A percentile compares a stretch with the other conserved stretches of the same genome.
Conservation (phyloP, 805 yeast genomes). For the Yarrowia hollandica region DNA sequence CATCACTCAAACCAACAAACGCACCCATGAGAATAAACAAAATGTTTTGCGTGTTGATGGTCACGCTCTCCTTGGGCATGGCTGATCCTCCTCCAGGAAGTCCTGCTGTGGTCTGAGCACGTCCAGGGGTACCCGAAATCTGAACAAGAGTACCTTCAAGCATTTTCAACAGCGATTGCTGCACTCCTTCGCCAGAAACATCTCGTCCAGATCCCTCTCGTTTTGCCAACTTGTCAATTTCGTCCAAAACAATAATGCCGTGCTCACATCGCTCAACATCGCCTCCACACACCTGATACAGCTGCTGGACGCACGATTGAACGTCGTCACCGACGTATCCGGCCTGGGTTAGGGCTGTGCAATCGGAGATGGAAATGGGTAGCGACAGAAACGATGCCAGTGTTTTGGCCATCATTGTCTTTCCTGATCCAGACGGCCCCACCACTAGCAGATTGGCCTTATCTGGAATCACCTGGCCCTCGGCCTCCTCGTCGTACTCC, state of each 20-base stretch:
- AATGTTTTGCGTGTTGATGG: slow-evolving; percentile 55
- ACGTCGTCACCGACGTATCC: slow-evolving; percentile 68
- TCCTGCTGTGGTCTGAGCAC: slow-evolving; percentile 13
- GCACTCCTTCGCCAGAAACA: slow-evolving; percentile 66
- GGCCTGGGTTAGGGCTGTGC: slow-evolving; percentile 63
- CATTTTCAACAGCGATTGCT: slow-evolving; percentile 57
- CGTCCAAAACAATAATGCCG: slow-evolving; percentile 62
- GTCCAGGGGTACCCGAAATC: slow-evolving; percentile 34
- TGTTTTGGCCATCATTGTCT: slow-evolving; percentile 44
- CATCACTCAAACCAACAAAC: slow-evolving; percentile 57
- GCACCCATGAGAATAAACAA: slow-evolving; percentile 63
- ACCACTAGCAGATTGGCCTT: slow-evolving; percentile 57
- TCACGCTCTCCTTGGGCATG: slow-evolving; percentile 37
- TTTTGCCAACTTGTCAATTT: slow-evolving; percentile 57
- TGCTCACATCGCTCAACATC: slow-evolving; percentile 52
- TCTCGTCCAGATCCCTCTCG: slow-evolving; percentile 52
- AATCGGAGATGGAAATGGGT: slow-evolving; percentile 62
- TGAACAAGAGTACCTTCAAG: slow-evolving; percentile 58
- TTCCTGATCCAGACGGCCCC: slow-evolving; percentile 66
- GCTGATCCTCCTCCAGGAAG: slow-evolving; percentile 18
- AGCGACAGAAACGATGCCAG: slow-evolving; percentile 13
- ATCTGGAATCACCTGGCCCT: slow-evolving; percentile 50
- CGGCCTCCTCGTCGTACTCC: slow-evolving; percentile 33
- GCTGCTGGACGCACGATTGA: slow-evolving; percentile 55
- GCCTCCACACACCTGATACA: slow-evolving; percentile 52